Conservation (phyloP, 2,329 filamentous ascomycete species). For the Trichoderma breve region DNA sequence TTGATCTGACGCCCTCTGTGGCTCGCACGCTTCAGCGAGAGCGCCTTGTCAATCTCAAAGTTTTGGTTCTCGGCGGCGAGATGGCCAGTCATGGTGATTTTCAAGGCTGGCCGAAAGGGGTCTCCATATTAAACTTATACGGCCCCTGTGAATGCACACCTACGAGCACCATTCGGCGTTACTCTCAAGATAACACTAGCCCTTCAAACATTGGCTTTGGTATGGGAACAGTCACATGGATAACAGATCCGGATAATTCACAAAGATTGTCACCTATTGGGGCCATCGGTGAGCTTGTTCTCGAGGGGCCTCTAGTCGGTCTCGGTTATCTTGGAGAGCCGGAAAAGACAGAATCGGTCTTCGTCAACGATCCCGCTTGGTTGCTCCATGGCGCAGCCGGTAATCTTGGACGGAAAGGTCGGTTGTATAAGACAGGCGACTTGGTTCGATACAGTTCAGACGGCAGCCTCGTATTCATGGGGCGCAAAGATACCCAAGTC, state of each 20-base stretch:
- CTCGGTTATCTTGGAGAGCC: background rate
- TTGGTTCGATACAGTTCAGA: background rate
- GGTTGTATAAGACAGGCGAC: background rate
- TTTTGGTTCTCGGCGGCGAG: background rate
- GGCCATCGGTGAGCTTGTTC: background rate
- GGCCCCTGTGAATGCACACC: background rate
- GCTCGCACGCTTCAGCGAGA: background rate
- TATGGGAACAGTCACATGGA: background rate
- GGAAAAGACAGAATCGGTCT: background rate
- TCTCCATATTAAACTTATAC: background rate
- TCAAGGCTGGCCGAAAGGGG: background rate
- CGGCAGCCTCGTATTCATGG: background rate
- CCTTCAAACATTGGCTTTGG: background rate
- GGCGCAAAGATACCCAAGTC: constrained; percentile 22
- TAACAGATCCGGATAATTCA: background rate
- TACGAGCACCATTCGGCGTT: background rate
- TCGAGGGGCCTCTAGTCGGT: background rate
- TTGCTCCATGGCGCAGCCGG: background rate
- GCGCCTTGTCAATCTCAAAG: background rate
- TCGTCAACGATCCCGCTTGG: background rate
- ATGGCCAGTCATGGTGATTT: background rate
- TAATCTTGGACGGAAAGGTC: background rate
- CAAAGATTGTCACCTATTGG: background rate
- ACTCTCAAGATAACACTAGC: background rate
- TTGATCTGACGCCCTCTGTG: background rate